These are phyloP conservation scores for Nicotiana paniculata DNA, from an alignment of 257 asterid species.

Conservation along the genomic window DNA sequence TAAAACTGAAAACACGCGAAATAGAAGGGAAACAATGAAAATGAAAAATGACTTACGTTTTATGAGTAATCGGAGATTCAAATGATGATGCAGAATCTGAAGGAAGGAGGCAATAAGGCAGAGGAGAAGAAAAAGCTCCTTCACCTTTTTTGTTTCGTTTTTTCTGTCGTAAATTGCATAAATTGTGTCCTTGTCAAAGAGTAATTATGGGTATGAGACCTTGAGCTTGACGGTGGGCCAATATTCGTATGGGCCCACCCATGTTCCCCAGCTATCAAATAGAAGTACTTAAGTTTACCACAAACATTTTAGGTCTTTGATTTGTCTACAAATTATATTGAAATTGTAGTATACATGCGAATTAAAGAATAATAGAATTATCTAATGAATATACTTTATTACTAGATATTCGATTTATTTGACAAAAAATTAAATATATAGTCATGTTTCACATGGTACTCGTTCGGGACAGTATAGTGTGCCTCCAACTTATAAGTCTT, in stretches of 20 bases:
- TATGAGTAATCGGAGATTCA: not conserved
- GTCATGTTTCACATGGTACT: no score
- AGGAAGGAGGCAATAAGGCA: not conserved
- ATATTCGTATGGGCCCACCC: not conserved
- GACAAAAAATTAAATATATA: no score
- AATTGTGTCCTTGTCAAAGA: not conserved
- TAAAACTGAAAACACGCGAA: not conserved
- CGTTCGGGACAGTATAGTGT: no score
- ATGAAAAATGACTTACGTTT: not conserved
- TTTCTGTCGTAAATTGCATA: not conserved
- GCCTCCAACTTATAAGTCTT: no score
- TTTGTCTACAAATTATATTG: no score
- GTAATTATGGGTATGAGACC: not conserved
- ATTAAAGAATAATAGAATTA: no score
- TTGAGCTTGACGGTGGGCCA: not conserved
- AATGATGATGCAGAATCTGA: not conserved
- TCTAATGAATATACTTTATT: no score
- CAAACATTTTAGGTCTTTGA: no score
- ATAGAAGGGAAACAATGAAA: not conserved
- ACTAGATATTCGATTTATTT: no score
- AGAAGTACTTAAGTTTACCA: no score
- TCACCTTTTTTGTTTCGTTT: not conserved
- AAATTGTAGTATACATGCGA: no score
- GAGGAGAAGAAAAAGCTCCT: not conserved
- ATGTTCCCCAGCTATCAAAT: constrained; percentile 2